Conservation (phyloP, 805 yeast genomes). For the Barnettozyma populi region DNA sequence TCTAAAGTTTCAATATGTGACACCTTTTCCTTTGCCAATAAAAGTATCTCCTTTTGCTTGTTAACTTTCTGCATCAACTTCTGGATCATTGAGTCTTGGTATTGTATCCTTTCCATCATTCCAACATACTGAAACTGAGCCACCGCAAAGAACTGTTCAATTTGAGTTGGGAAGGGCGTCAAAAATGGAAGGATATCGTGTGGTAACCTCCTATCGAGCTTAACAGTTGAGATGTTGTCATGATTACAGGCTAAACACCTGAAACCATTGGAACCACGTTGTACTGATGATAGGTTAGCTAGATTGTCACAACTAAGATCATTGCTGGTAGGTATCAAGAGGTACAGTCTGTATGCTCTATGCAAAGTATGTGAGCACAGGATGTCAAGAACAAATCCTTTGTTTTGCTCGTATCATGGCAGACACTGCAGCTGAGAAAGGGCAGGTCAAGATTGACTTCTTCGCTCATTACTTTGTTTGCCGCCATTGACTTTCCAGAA, state of each 20-base stretch:
- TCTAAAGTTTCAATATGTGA: slow-evolving; percentile 15
- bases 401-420: slow-evolving; percentile 23
- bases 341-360: slow-evolving; percentile 20
- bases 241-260: slow-evolving; percentile 17
- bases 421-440: slow-evolving; percentile 30
- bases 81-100: slow-evolving; percentile 13
- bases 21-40: slow-evolving; percentile 22
- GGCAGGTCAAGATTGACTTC: slow-evolving; percentile 22
- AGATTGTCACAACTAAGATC: not conserved
- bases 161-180: slow-evolving; percentile 20
- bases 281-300: not conserved
- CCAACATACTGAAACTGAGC: slow-evolving; percentile 22
- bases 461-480: not conserved
- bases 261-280: slow-evolving; percentile 8
- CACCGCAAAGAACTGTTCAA: slow-evolving; percentile 21
- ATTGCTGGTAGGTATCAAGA: not conserved
- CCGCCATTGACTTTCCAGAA: not conserved
- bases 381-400: slow-evolving; percentile 30
- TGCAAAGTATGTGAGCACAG: slow-evolving; percentile 35
- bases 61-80: slow-evolving; percentile 16
- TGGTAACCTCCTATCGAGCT: slow-evolving; percentile 16
- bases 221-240: slow-evolving; percentile 15
- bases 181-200: slow-evolving; percentile 20
- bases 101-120: slow-evolving; percentile 16
- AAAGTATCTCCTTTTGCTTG: slow-evolving; percentile 20